Evolutionary conservation across 345 rosid genomes (phyloP), one percentile per base, ranked within the genome.

Genomic region (Schrenkiella parvula): DNA sequence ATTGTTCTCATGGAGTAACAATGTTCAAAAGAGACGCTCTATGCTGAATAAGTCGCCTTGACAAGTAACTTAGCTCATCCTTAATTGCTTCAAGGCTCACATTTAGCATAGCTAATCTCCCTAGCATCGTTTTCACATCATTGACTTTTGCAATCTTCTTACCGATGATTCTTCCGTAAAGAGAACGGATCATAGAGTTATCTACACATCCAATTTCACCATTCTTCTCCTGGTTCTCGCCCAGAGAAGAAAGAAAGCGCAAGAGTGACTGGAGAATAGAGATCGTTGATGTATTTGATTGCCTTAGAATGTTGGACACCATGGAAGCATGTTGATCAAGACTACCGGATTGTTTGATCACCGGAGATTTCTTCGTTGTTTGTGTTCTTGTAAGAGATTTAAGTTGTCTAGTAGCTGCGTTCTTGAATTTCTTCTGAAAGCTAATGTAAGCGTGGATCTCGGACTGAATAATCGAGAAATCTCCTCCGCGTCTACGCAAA

Each of bases 21-120:
- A 80, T 81, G 68, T 83, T 82, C 34, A 84, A 86, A 44, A 86
- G 79, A 74, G 76, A 74, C 18, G 82, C 87, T 57, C 84, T 83
- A 50, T 80, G 78, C 55, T 77, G 83, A 14, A 79, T 63, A 18
- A 84, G 78, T 48, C 82, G 68, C 68, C 74, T 78, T 5, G 81
- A 81, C 72, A 83, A 25, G 47, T 64, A 72, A 64, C 78, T 79
- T 44, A 84, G 65, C 43, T 81, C 88, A 42, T 72, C 60, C 62
- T 80, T 84, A 64, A 84, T 35, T 26, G 73, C 84, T 54, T 80
- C 80, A 66, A 84, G 73, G n/a, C 75, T 70, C 21, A 8, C 28
- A 64, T 23, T 70, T 62, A 76, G 60, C 80, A 63, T 37, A 37
- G 66, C 41, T 70, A 76, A 76, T 56, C 38, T 64, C 37, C 77